These are phyloP conservation scores for Microstegium vimineum DNA, from an alignment of 176 grass and related monocot genomes.

Conservation along the genomic window DNA sequence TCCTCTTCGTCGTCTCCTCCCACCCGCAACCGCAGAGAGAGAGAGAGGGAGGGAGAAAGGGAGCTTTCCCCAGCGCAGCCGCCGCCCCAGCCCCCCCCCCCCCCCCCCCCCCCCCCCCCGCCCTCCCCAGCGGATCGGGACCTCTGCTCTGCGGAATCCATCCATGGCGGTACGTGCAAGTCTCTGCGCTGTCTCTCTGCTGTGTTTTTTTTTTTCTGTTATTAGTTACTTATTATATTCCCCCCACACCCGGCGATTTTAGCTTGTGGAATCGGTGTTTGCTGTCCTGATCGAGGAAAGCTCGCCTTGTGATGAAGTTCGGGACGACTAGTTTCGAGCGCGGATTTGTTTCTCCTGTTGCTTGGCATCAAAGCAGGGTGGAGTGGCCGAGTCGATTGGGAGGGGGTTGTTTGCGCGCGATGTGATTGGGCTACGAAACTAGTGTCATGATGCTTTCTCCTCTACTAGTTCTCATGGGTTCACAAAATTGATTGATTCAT, in stretches of 20 bases:
- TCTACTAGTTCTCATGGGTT: background rate
- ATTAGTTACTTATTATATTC: rapidly evolving
- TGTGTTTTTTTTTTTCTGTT: background rate
- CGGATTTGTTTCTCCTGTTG: background rate
- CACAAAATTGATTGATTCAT: background rate
- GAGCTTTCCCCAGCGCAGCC: background rate
- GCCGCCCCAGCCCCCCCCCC: background rate
- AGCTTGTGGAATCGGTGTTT: background rate
- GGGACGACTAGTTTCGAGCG: background rate
- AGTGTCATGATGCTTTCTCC: background rate
- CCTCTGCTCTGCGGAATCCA: background rate
- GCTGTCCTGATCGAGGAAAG: conserved; percentile 16
- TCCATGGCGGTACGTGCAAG: conserved; percentile 76
- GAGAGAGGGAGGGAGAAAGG: background rate
- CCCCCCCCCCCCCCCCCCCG: too few relatives aligned
- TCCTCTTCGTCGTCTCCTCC: conserved; percentile 6
- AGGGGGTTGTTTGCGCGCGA: background rate
- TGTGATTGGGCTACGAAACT: background rate
- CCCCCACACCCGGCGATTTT: background rate
- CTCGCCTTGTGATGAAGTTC: background rate
- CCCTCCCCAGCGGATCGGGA: background rate
- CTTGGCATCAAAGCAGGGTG: background rate
- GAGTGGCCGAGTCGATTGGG: background rate
- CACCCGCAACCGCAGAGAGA: background rate
- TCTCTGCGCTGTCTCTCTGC: background rate